These are phyloP conservation scores for Barnettozyma wickerhamii DNA, from an alignment of 805 yeast species.

Conservation along the genomic window DNA sequence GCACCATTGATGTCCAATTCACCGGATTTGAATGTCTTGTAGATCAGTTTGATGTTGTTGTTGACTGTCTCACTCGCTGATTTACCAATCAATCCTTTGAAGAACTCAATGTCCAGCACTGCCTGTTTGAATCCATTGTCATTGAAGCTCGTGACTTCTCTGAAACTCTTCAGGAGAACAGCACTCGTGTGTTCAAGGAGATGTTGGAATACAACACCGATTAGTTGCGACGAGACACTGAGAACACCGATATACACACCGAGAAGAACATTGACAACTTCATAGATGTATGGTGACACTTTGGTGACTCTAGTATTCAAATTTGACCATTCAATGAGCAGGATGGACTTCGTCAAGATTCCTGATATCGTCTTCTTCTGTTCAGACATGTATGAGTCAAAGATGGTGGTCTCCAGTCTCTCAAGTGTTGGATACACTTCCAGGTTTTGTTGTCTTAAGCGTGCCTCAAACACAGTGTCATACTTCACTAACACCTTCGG, in stretches of 20 bases:
- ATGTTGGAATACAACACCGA: constrained; percentile 41
- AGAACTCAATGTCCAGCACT: constrained; percentile 50
- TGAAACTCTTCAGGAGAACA: constrained; percentile 33
- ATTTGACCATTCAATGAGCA: constrained; percentile 39
- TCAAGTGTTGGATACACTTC: constrained; percentile 42
- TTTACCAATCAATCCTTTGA: constrained; percentile 30
- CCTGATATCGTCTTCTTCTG: constrained; percentile 37
- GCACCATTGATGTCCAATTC: constrained; percentile 10
- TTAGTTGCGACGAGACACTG: constrained; percentile 43
- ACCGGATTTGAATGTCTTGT: constrained; percentile 13
- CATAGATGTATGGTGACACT: constrained; percentile 44
- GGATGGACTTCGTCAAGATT: constrained; percentile 37
- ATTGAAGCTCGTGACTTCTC: constrained; percentile 41
- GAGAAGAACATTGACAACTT: constrained; percentile 43
- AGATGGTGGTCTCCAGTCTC: constrained; percentile 48
- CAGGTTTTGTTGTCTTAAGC: constrained; percentile 37
- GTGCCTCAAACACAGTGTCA: constrained; percentile 46
- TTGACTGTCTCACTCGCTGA: constrained; percentile 9
- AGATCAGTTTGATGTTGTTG: constrained; percentile 21
- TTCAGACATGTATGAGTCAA: constrained; percentile 47
- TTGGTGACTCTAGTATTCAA: constrained; percentile 29
- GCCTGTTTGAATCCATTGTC: constrained; percentile 47
- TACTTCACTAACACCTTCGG: constrained; percentile 46
- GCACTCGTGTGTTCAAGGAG: constrained; percentile 37
- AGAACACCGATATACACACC: constrained; percentile 48